phyloP scores from a whole-genome alignment of 441 rosid species.

The Syzygium malaccense region DNA sequence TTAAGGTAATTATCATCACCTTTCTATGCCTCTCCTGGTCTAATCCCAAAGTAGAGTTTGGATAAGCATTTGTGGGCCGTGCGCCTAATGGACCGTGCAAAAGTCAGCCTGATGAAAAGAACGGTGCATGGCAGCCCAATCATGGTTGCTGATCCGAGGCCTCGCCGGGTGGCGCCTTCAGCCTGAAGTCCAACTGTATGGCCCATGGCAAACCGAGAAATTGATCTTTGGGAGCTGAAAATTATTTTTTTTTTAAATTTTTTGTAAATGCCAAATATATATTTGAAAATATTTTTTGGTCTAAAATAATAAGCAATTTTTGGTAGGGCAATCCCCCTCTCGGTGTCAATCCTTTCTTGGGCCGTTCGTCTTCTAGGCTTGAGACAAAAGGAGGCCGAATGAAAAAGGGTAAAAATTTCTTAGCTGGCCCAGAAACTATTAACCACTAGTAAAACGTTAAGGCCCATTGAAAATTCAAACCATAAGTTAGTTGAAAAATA shows the following conservation, averaged over 20 bases:
- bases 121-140: neutral
- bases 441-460: no score
- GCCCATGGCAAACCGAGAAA: neutral
- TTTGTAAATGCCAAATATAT: neutral
- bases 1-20: no score
- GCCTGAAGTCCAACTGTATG: neutral
- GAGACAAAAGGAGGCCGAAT: neutral
- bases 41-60: neutral
- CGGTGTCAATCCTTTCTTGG: neutral
- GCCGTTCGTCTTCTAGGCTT: neutral
- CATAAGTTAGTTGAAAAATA: no score
- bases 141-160: neutral
- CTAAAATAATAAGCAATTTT: neutral
- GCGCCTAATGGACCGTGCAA: neutral
- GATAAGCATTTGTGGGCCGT: neutral
- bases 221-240: neutral
- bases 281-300: neutral
- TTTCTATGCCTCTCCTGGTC: neutral
- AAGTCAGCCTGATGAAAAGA: neutral
- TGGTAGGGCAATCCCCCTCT: neutral
- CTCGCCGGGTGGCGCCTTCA: neutral
- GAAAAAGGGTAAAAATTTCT: neutral
- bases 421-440: fast-evolving
- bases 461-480: no score
- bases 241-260: neutral